Conservation (phyloP, 1,139 yeast species). For the Hansenula anomala region DNA sequence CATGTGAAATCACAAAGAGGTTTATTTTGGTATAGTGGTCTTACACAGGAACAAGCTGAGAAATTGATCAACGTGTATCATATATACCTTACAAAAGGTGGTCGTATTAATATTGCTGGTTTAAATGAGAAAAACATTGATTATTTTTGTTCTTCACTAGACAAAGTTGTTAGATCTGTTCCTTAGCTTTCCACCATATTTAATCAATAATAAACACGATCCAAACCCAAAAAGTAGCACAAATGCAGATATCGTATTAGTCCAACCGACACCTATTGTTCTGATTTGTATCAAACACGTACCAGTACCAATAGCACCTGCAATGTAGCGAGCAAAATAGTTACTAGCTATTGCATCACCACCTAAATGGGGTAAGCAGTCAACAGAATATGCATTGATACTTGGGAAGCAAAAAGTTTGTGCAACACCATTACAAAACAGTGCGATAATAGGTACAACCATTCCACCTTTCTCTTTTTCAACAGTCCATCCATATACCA, state of each 20-base stretch:
- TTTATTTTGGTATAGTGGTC: slow-evolving; percentile 84
- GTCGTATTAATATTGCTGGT: slow-evolving; percentile 79
- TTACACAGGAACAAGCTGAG: slow-evolving; percentile 55
- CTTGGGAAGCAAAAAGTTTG: slow-evolving; percentile 49
- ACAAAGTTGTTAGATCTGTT: slow-evolving; percentile 37
- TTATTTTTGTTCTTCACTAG: slow-evolving; percentile 52
- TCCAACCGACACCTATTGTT: slow-evolving; percentile 49
- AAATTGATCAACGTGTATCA: slow-evolving; percentile 60
- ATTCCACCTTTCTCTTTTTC: slow-evolving; percentile 46
- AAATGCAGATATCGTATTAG: slow-evolving; percentile 33
- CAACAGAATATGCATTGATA: slow-evolving; percentile 50
- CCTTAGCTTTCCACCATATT: too few relatives aligned
- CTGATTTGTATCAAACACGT: slow-evolving; percentile 41
- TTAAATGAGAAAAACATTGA: slow-evolving; percentile 64
- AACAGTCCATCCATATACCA: slow-evolving; percentile 52
- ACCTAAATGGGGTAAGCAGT: slow-evolving; percentile 45
- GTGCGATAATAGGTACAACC: slow-evolving; percentile 44
- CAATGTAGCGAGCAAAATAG: slow-evolving; percentile 42
- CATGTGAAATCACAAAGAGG: slow-evolving; percentile 78
- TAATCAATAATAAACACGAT: slow-evolving; percentile 21
- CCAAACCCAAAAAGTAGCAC: slow-evolving; percentile 9
- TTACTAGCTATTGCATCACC: slow-evolving; percentile 52
- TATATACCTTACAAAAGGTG: slow-evolving; percentile 69
- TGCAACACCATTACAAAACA: slow-evolving; percentile 43
- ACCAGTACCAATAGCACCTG: slow-evolving; percentile 50